A percentile compares a stretch with the other conserved stretches of the same genome.
These are phyloP conservation scores for Candida sp. DNA, from an alignment of 1,139 yeast genomes.

Conservation along the genomic window DNA sequence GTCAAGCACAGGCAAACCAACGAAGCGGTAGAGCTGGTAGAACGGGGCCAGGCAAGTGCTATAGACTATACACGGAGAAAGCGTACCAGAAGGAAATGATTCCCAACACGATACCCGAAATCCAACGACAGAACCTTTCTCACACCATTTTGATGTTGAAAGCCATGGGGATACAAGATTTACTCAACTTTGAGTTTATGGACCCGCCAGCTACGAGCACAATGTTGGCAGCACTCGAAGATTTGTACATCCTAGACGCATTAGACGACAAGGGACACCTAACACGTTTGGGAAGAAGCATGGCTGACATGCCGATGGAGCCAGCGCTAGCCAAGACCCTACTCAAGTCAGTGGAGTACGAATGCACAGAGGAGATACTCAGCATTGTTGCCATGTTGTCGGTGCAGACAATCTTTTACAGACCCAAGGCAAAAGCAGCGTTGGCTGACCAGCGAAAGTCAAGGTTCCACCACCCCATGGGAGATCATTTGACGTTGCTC, in stretches of 20 bases:
- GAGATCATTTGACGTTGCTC: constrained; percentile 86
- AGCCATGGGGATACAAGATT: constrained; percentile 93
- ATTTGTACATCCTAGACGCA: constrained; percentile 81
- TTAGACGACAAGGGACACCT: constrained; percentile 78
- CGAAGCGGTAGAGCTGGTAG: constrained; percentile 88
- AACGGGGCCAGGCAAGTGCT: constrained; percentile 86
- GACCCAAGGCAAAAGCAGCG: constrained; percentile 82
- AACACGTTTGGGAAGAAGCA: constrained; percentile 74
- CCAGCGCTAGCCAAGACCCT: constrained; percentile 88
- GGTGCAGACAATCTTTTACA: constrained; percentile 80
- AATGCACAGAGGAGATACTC: constrained; percentile 83
- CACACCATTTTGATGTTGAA: constrained; percentile 88
- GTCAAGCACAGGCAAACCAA: constrained; percentile 85
- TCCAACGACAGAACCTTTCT: constrained; percentile 87
- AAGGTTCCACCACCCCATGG: constrained; percentile 75
- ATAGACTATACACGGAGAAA: constrained; percentile 70
- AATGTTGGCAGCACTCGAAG: constrained; percentile 80
- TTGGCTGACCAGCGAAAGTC: constrained; percentile 79
- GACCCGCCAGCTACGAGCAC: constrained; percentile 89
- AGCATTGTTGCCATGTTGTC: constrained; percentile 92
- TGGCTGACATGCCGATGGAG: constrained; percentile 97
- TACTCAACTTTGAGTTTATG: constrained; percentile 86
- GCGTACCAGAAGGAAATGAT: constrained; percentile 80
- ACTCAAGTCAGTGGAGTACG: constrained; percentile 71
- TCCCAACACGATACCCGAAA: constrained; percentile 88